Base-by-base conservation (phyloP, 23 red algal species). In the Agarophyton chilense region DNA sequence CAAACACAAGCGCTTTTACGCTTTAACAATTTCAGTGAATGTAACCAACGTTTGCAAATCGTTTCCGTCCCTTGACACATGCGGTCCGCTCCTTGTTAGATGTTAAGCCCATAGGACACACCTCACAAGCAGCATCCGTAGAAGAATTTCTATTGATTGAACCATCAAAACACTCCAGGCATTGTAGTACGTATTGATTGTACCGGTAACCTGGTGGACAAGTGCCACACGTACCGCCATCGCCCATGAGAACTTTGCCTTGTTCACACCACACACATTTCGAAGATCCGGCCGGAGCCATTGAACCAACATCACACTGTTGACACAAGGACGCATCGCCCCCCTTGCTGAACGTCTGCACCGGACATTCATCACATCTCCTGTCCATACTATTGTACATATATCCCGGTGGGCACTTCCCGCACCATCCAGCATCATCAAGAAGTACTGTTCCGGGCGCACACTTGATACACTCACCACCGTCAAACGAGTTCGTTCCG, bases 311-410 rank as follows among this genome's bases (percentile, higher is more conserved):
- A 21, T 43, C 21, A 16, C 68, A 74, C 14, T 74, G 68, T 17
- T 18, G 68, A 18, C 68, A 74, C 41, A 74, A 46, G 9, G 68
- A 46, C 41, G 32, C 68, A 39, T 74, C 68, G 2, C 68, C 68
- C 0, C 68, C 68, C n/a, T 49, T 74, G 18, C 68, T 74, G 68
- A 17, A 74, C 21, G 68, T 74, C 68, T 74, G 68, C 68, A 74
- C 68, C 1, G 68, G 68, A 16, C 68, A 74, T 49, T 74, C 40
- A 11, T 74, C 68, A 47, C 68, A 74, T 49, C 68, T 74, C 36
- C 68, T 40, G 3, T 74, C 68, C 68, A 74, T 74, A 39, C 68
- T 74, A 33, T 74, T 74, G 68, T 74, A 74, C 68, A 74, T 74
- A 39, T 74, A 49, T 49, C 68, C 68, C n/a, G 40, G 40, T 29